A percentile compares a stretch with the other conserved stretches of the same genome.
Evolutionary conservation across 2,329 filamentous ascomycete species (phyloP).

Genomic region (Cyclaneusma minus): DNA sequence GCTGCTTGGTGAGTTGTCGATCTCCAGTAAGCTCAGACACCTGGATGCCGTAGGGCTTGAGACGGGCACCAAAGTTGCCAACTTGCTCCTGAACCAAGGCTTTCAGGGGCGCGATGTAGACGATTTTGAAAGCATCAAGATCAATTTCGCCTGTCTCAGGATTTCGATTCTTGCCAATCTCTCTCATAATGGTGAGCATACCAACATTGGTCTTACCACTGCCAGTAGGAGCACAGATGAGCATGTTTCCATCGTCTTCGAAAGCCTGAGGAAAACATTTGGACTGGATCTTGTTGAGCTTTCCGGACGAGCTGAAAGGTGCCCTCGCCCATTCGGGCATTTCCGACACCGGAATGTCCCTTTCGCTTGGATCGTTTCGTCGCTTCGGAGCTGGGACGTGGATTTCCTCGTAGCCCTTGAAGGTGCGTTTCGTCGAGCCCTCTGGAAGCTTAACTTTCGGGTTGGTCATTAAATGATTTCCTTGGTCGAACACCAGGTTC

Average conservation of each 20-base stretch:
- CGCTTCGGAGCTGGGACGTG: conserved; percentile 90
- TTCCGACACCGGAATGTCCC: conserved; percentile 68
- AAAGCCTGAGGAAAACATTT: conserved; percentile 87
- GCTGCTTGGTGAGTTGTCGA: conserved; percentile 93
- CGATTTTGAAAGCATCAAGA: conserved; percentile 93
- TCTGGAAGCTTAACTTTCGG: conserved; percentile 86
- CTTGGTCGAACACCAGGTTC: conserved; percentile 92
- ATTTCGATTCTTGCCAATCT: conserved; percentile 91
- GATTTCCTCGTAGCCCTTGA: conserved; percentile 98
- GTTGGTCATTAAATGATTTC: conserved; percentile 99
- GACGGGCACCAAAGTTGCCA: conserved; percentile 84
- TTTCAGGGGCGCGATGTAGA: conserved; percentile 93
- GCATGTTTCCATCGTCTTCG: conserved; percentile 88
- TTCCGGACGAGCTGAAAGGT: conserved; percentile 74
- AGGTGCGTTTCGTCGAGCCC: conserved; percentile 85
- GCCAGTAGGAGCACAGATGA: conserved; percentile 91
- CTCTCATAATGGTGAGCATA: conserved; percentile 90
- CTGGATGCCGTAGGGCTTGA: conserved; percentile 80
- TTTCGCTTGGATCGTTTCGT: conserved; percentile 64
- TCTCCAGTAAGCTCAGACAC: conserved; percentile 96
- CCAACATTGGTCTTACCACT: conserved; percentile 98
- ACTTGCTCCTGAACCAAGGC: conserved; percentile 96
- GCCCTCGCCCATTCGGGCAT: conserved; percentile 83
- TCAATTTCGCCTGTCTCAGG: conserved; percentile 84
- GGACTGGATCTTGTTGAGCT: conserved; percentile 90